Percentiles rank a stretch among this genome's conserved stretches.
phyloP scores from a whole-genome alignment of 2,329 filamentous ascomycete genomes.

The Venturia carpophila region DNA sequence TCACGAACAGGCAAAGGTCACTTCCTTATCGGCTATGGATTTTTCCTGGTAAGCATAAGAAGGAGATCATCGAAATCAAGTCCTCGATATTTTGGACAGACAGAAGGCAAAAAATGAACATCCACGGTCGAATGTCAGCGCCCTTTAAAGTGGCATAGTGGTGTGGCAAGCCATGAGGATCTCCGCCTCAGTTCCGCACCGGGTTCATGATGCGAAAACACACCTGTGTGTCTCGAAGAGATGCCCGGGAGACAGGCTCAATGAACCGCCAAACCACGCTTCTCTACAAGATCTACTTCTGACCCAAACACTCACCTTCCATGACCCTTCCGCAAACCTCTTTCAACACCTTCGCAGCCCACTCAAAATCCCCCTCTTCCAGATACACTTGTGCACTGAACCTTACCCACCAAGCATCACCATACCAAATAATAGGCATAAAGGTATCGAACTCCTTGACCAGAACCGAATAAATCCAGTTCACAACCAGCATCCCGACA shows the following conservation, averaged over 20 bases:
- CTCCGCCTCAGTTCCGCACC: no score
- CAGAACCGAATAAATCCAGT: conserved; percentile 34
- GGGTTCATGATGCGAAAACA: no score
- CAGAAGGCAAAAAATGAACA: no score
- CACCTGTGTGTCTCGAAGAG: no score
- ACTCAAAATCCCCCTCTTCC: conserved; percentile 70
- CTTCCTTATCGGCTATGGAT: no score
- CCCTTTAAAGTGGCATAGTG: no score
- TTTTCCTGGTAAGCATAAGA: no score
- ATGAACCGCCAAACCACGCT: neutral
- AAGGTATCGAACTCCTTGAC: conserved; percentile 63
- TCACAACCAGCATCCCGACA: conserved; percentile 19
- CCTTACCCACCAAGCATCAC: conserved; percentile 58
- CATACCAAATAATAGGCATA: conserved; percentile 55
- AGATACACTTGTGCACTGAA: conserved; percentile 79
- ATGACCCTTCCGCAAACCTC: conserved; percentile 45
- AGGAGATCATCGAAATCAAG: no score
- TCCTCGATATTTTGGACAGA: no score
- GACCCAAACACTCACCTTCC: conserved; percentile 10
- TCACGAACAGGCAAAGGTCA: no score
- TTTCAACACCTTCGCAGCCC: conserved; percentile 53
- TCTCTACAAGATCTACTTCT: neutral
- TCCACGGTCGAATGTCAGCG: no score
- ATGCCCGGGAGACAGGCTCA: neutral
- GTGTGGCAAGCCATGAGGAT: no score